Evolutionary conservation across 768 basidiomycete genomes (phyloP).

Genomic region (Leccinum arenicola): DNA sequence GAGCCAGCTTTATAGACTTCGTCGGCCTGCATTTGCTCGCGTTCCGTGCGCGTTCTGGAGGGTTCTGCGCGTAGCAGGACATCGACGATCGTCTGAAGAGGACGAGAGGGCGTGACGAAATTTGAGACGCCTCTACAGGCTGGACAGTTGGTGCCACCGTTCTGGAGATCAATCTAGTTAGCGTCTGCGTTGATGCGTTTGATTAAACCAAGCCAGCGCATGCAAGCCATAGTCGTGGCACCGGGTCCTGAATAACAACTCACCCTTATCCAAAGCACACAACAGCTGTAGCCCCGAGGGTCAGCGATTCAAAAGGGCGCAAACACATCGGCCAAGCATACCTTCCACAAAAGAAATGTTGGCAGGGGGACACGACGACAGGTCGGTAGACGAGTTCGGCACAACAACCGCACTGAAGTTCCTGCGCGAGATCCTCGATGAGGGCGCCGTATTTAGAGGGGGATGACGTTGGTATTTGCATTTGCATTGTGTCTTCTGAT

Average conservation of each 20-base stretch:
- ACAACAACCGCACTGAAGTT: conserved; percentile 85
- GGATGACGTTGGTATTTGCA: conserved; percentile 16
- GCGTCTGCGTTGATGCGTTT: not conserved
- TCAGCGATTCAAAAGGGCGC: conserved; percentile 41
- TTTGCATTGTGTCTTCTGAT: conserved; percentile 18
- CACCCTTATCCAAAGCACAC: conserved; percentile 79
- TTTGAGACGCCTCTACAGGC: conserved; percentile 73
- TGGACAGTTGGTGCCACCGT: conserved; percentile 82
- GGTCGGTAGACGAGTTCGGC: conserved; percentile 79
- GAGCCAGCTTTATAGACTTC: conserved; percentile 67
- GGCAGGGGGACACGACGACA: conserved; percentile 79
- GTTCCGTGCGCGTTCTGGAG: conserved; percentile 59
- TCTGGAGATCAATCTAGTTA: conserved; percentile 43
- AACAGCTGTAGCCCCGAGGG: conserved; percentile 54
- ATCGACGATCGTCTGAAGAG: conserved; percentile 71
- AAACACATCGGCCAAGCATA: conserved; percentile 29
- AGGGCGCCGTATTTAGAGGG: conserved; percentile 33
- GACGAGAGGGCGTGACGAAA: conserved; percentile 68
- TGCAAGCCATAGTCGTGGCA: conserved; percentile 4
- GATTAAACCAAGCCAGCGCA: not conserved
- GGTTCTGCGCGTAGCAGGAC: conserved; percentile 69
- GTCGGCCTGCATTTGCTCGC: conserved; percentile 79
- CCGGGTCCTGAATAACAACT: conserved; percentile 35
- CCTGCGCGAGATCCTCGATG: conserved; percentile 63
- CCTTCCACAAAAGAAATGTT: conserved; percentile 93